Evolutionary conservation across 768 basidiomycete species (phyloP).

Genomic region (Pulveroboletus sp.): DNA sequence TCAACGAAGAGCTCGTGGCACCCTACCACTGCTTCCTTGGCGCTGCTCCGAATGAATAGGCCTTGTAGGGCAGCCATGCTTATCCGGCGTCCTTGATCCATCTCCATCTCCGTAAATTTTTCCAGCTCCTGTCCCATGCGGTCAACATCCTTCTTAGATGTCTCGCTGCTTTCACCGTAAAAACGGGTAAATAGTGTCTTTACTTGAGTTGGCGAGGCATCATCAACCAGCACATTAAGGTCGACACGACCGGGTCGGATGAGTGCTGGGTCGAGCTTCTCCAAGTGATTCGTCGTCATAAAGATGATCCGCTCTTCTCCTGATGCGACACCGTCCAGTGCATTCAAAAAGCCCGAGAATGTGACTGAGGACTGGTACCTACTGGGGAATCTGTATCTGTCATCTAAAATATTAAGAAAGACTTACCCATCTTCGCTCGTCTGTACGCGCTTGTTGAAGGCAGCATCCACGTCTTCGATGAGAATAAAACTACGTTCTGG

Average conservation of each 20-base stretch:
- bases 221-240: slow-evolving; percentile 76
- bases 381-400: slow-evolving; percentile 12
- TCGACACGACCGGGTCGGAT: slow-evolving; percentile 97
- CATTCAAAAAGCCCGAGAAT: slow-evolving; percentile 96
- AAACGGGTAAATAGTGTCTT: slow-evolving; percentile 77
- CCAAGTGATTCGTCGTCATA: slow-evolving; percentile 97
- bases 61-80: slow-evolving; percentile 99
- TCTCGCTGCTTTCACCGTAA: slow-evolving; percentile 55
- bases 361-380: slow-evolving; percentile 96
- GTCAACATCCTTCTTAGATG: slow-evolving; percentile 36
- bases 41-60: slow-evolving; percentile 78
- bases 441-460: slow-evolving; percentile 91
- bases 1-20: slow-evolving; percentile 43
- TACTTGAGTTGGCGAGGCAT: slow-evolving; percentile 83
- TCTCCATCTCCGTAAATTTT: slow-evolving; percentile 51
- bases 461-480: slow-evolving; percentile 97
- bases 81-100: slow-evolving; percentile 52
- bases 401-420: background rate
- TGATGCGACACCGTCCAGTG: slow-evolving; percentile 95
- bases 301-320: slow-evolving; percentile 98
- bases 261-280: slow-evolving; percentile 87
- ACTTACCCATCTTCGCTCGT: slow-evolving; percentile 89
- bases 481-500: slow-evolving; percentile 93
- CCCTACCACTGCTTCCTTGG: slow-evolving; percentile 51
- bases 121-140: slow-evolving; percentile 52